Evolutionary conservation across 805 yeast genomes (phyloP).

Genomic region (Yamadazyma laniorum): DNA sequence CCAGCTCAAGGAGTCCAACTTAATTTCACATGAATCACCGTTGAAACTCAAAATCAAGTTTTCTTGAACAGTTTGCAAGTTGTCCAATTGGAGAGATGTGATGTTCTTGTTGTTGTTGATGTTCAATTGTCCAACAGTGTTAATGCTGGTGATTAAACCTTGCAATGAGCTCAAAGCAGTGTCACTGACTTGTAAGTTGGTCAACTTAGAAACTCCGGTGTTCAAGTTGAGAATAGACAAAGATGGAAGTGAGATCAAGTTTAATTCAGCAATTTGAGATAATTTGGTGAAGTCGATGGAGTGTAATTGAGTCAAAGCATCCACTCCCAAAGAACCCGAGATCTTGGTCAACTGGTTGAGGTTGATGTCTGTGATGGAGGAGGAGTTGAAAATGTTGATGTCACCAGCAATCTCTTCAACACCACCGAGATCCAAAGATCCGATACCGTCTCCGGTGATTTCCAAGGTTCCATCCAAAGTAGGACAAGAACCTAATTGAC

Average conservation of each 20-base stretch:
- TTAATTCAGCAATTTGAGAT: conserved; percentile 27
- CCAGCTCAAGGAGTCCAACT: conserved; percentile 36
- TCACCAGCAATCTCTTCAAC: conserved; percentile 31
- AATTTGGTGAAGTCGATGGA: conserved; percentile 34
- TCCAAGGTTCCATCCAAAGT: conserved; percentile 41
- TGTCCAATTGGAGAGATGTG: conserved; percentile 31
- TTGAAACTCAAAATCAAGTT: conserved; percentile 41
- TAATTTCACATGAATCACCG: conserved; percentile 33
- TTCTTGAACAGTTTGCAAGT: conserved; percentile 32
- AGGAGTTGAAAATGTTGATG: conserved; percentile 37
- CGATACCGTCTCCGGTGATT: conserved; percentile 33
- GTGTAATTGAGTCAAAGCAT: conserved; percentile 40
- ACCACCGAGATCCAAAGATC: conserved; percentile 26
- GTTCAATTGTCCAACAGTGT: conserved; percentile 33
- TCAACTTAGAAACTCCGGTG: conserved; percentile 33
- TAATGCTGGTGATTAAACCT: conserved; percentile 31
- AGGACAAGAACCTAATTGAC: conserved; percentile 36
- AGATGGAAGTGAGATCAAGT: conserved; percentile 42
- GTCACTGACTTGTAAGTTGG: conserved; percentile 36
- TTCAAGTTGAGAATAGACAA: conserved; percentile 37
- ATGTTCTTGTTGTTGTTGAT: conserved; percentile 46
- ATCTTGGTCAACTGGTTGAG: conserved; percentile 29
- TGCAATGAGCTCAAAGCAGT: conserved; percentile 39
- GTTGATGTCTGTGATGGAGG: conserved; percentile 33
- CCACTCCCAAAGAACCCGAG: conserved; percentile 34